phyloP scores from a whole-genome alignment of 257 asterid species.

The Ocimum tenuiflorum region DNA sequence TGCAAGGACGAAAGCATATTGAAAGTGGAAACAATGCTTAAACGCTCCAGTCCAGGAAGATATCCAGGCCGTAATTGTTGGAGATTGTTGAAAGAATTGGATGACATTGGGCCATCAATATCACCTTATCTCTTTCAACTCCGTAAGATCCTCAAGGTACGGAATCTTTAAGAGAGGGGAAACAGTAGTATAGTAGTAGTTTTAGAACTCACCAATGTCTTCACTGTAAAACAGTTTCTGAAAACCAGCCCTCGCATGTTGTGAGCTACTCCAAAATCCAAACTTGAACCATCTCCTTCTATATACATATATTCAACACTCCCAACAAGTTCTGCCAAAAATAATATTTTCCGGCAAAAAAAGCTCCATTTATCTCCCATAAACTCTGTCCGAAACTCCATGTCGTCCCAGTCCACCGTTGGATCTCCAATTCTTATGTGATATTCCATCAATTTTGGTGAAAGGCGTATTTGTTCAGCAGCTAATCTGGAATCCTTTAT shows the following conservation, averaged over 20 bases:
- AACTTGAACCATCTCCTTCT: neutral
- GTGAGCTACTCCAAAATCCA: neutral
- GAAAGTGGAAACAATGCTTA: neutral
- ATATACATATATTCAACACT: neutral
- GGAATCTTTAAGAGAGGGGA: neutral
- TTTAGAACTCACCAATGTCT: too few species aligned
- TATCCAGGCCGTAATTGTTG: neutral
- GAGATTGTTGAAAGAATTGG: neutral
- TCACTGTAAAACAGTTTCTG: too few species aligned
- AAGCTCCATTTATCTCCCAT: neutral
- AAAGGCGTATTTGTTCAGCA: neutral
- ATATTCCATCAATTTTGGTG: neutral
- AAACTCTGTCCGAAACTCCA: neutral
- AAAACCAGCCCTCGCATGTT: neutral
- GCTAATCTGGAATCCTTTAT: neutral
- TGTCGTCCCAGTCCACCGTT: too few species aligned
- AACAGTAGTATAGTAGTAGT: neutral
- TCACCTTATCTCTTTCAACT: neutral
- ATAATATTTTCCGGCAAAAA: neutral
- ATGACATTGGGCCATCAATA: neutral
- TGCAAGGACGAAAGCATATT: neutral
- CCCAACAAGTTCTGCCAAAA: neutral
- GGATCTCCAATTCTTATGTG: neutral
- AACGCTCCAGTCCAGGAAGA: neutral
- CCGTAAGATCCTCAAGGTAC: neutral